Evolutionary conservation across 345 rosid genomes (phyloP).

Genomic region (Gossypium mustelinum): DNA sequence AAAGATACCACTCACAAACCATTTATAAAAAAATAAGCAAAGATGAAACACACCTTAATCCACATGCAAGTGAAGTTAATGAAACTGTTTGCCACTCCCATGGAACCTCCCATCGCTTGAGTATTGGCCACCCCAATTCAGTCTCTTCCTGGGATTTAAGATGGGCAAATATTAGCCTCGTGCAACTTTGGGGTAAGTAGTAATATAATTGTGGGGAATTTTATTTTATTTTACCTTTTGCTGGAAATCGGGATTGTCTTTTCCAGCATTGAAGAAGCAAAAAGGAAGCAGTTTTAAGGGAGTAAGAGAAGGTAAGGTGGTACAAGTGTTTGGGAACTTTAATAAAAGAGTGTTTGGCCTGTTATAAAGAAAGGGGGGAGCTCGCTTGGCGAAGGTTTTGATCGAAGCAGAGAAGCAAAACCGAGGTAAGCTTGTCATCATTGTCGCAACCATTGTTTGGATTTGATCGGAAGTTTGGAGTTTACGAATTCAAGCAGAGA

Average conservation of each 20-base stretch:
- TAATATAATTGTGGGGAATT: background rate
- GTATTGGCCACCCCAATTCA: conserved; percentile 52
- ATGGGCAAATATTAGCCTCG: background rate
- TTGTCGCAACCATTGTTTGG: conserved; percentile 34
- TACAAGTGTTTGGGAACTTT: conserved; percentile 8
- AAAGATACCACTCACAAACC: background rate
- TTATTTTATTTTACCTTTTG: conserved; percentile 15
- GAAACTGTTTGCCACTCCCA: conserved; percentile 88
- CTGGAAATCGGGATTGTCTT: conserved; percentile 38
- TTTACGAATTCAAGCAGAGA: background rate
- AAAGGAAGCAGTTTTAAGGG: conserved; percentile 24
- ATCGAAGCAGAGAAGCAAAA: conserved; percentile 23
- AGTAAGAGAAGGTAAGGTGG: conserved; percentile 17
- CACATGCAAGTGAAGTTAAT: conserved; percentile 85
- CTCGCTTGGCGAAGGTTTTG: conserved; percentile 16
- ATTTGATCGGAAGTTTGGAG: background rate
- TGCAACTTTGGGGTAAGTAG: background rate
- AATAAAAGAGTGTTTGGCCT: conserved; percentile 13
- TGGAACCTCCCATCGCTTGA: conserved; percentile 87
- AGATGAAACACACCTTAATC: conserved; percentile 54
- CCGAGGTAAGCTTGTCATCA: conserved; percentile 34
- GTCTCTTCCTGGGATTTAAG: conserved; percentile 23
- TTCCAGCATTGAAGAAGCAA: conserved; percentile 46
- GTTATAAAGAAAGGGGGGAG: conserved; percentile 13
- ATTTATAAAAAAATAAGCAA: background rate